Evolutionary conservation across 441 rosid genomes (phyloP), one percentile per base, ranked within the genome.

Genomic region (Syzygium malaccense): DNA sequence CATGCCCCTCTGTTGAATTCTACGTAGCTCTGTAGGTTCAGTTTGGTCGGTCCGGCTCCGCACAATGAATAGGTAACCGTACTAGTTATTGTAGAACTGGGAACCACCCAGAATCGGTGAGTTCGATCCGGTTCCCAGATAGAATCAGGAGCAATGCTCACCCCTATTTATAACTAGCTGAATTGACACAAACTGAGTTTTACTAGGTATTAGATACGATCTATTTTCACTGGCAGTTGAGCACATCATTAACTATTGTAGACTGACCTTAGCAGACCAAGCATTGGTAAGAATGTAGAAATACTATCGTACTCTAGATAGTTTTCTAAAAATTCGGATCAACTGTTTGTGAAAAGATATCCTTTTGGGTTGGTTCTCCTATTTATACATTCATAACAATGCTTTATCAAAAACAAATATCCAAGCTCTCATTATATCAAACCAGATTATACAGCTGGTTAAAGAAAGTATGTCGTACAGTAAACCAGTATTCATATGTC

Each of bases 21-120:
- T 66, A 32, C 41, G 32, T n/a, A 19, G n/a, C n/a, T 62, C 1
- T 0, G 7, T 14, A 0, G 2, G 7, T 33, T 68, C 25, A 8
- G 15, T 37, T 71, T 2, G 3, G 1, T 68, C 1, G 17, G 3
- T 75, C 0, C 4, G 0, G 8, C 37, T 45, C 0, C 3, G 0
- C 83, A 23, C n/a, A 71, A 71, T 8, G 9, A 71, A 37, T 37
- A 6, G 17, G 15, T 28, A 19, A 41, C 25, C 1, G 0, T 17
- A 75, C 9, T 6, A 3, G n/a, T 13, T 41, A 37, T 41, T 41
- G 83, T 41, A 9, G 3, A 41, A 75, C 0, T 3, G 0, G 15
- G 18, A 6, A 75, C 17, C 51, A 23, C 5, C 8, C 2, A 75
- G 3, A 75, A 75, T 4, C 4, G 0, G 49, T 0, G 1, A 0